Conservation (phyloP, 768 basidiomycete genomes). For the Myochromella boudieri region DNA sequence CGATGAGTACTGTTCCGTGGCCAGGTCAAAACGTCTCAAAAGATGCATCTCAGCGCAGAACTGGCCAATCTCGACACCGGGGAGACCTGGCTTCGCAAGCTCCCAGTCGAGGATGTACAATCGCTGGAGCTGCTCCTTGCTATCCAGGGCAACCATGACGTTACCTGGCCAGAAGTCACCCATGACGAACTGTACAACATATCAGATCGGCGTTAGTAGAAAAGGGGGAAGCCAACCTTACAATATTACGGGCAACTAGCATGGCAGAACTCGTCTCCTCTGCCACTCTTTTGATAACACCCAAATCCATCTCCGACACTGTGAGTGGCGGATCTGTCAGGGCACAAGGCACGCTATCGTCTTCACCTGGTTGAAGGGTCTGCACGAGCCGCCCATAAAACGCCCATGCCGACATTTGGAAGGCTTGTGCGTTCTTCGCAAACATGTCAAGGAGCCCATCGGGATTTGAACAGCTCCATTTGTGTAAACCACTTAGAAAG, state of each 20-base stretch:
- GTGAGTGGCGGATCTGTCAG: constrained; percentile 37
- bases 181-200: constrained; percentile 43
- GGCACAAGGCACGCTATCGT: constrained; percentile 22
- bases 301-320: constrained; percentile 32
- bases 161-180: constrained; percentile 81
- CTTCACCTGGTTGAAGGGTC: constrained; percentile 26
- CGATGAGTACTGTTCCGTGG: constrained; percentile 33
- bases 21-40: constrained; percentile 46
- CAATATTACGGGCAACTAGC: constrained; percentile 23
- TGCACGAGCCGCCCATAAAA: constrained; percentile 46
- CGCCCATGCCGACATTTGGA: constrained; percentile 32
- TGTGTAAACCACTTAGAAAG: constrained; percentile 56
- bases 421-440: constrained; percentile 33
- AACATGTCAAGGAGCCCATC: constrained; percentile 32
- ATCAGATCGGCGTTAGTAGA: neutral
- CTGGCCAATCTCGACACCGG: constrained; percentile 62
- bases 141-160: constrained; percentile 43
- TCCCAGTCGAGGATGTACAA: constrained; percentile 69
- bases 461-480: constrained; percentile 35
- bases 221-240: constrained; percentile 5
- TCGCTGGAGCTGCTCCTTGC: constrained; percentile 33
- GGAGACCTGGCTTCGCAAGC: constrained; percentile 52
- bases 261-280: constrained; percentile 30
- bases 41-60: constrained; percentile 60
- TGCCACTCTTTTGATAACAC: constrained; percentile 30